Base-by-base conservation (phyloP, 106 monocot genomes). In the Allium sativum region DNA sequence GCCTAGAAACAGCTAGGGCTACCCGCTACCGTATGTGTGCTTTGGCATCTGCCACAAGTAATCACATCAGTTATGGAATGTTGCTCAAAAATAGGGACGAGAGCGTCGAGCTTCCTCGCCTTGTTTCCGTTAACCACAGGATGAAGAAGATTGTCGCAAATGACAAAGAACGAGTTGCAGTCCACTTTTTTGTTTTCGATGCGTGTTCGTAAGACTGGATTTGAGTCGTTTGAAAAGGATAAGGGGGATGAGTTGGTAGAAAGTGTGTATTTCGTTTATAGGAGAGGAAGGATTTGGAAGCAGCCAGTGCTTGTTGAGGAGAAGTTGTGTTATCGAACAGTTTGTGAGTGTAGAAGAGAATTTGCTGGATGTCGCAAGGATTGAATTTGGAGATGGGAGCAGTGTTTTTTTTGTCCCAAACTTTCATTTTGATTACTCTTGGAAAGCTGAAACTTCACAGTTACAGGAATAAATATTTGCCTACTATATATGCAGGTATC, bases 41-140 rank as follows among this genome's bases (percentile, higher is more conserved):
- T 90, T 62, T 90, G 90, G 77, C 85, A 85, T 21, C 90, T 85
- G 22, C 90, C 90, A 60, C 90, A 90, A 0, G 85, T 90, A 10
- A 90, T 82, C 87, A 85, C 65, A 45, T 90, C 79, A 14, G 85
- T 85, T 15, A 74, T 65, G 4, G 74, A 65, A 62, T 56, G 51
- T 7, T 61, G 55, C 50, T 79, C 76, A 46, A 90, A 65, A 14
- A 75, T 20, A 5, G 90, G 90, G 40, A 90, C 55, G 43, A 90
- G 47, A 18, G 85, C 90, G 48, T 90, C 90, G 48, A 90, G 82
- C 75, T 90, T 90, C 41, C 90, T 67, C 47, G 90, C 81, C 71
- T 90, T 90, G 77, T 90, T 90, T 7, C 90, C 90, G 48, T 90
- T 90, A 11, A 76, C 62, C 55, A 90, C 31, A 1, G 90, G 90